A percentile compares a stretch with the other conserved stretches of the same genome.
Evolutionary conservation across 208 protist species (phyloP).

Genomic region (Angomonas ambiguus): DNA sequence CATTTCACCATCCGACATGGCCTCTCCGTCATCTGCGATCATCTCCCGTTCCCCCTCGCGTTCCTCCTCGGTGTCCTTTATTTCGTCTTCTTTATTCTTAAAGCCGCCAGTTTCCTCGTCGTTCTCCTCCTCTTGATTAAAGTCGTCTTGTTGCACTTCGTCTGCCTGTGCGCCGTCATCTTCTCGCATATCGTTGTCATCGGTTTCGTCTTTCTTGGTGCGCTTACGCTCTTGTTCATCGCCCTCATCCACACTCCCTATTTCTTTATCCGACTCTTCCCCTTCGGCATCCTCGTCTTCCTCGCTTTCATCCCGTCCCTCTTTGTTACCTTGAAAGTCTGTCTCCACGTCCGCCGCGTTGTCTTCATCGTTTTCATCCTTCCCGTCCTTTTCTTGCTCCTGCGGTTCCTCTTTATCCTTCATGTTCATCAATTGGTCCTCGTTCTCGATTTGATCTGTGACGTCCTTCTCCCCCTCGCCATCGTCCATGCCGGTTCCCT

Average conservation of each 20-base stretch:
- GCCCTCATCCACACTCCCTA: slow-evolving; percentile 87
- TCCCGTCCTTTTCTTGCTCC: slow-evolving; percentile 69
- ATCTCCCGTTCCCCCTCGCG: slow-evolving; percentile 67
- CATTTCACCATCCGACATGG: slow-evolving; percentile 36
- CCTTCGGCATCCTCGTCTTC: slow-evolving; percentile 59
- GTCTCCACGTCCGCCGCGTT: slow-evolving; percentile 86
- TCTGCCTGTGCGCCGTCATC: slow-evolving; percentile 47
- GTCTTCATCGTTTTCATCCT: slow-evolving; percentile 82
- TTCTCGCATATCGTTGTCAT: slow-evolving; percentile 74
- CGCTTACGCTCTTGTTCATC: slow-evolving; percentile 82
- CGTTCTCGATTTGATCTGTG: slow-evolving; percentile 96
- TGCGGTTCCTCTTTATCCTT: slow-evolving; percentile 88
- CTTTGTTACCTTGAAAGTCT: slow-evolving; percentile 81
- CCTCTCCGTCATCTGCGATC: slow-evolving; percentile 57
- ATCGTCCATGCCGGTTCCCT: slow-evolving; percentile 98
- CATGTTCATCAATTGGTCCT: slow-evolving; percentile 93
- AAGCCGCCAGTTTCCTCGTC: slow-evolving; percentile 84
- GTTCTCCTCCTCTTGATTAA: slow-evolving; percentile 35
- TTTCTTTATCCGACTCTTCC: slow-evolving; percentile 71
- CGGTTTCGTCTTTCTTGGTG: slow-evolving; percentile 68
- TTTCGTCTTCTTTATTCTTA: slow-evolving; percentile 79
- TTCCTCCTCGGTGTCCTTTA: slow-evolving; percentile 71
- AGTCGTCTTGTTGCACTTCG: slow-evolving; percentile 81
- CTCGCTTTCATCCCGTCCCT: slow-evolving; percentile 69
- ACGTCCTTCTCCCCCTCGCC: slow-evolving; percentile 98